Percentiles rank a stretch among this genome's conserved stretches.
phyloP scores from a whole-genome alignment of 306 rosid species.

The Aeschynomene evenia region DNA sequence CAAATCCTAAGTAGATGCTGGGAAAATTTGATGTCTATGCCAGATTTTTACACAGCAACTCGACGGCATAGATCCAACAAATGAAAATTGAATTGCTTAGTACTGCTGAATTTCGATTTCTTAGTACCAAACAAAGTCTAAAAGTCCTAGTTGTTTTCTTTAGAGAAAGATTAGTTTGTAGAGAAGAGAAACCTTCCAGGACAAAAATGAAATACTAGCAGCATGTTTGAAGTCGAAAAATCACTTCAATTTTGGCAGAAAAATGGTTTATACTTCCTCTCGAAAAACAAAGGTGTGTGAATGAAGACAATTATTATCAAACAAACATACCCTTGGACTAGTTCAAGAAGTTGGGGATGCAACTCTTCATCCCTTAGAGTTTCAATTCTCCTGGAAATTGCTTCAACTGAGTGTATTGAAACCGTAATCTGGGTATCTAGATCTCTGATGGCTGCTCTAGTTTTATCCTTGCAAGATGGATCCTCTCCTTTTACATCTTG shows the following conservation, averaged over 20 bases:
- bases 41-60: background rate
- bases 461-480: conserved; percentile 56
- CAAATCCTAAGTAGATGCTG: background rate
- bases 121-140: background rate
- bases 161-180: background rate
- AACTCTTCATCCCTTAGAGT: conserved; percentile 76
- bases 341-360: conserved; percentile 78
- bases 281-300: background rate
- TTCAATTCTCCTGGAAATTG: conserved; percentile 72
- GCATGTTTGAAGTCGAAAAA: background rate
- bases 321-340: conserved; percentile 66
- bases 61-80: background rate
- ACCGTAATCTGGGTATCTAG: conserved; percentile 72
- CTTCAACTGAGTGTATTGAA: conserved; percentile 83
- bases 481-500: conserved; percentile 72
- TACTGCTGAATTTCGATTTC: background rate
- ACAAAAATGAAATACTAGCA: background rate
- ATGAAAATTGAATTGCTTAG: background rate
- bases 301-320: conserved; percentile 9
- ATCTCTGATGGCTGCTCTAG: conserved; percentile 64
- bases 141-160: background rate
- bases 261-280: background rate
- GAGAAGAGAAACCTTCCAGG: background rate
- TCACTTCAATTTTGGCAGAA: background rate
- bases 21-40: conserved; percentile 9